Percentiles rank a stretch among this genome's conserved stretches.
Evolutionary conservation across 371 early-diverging fungal genomes (phyloP).

Genomic region (Amoeboaphelidium occidentale): DNA sequence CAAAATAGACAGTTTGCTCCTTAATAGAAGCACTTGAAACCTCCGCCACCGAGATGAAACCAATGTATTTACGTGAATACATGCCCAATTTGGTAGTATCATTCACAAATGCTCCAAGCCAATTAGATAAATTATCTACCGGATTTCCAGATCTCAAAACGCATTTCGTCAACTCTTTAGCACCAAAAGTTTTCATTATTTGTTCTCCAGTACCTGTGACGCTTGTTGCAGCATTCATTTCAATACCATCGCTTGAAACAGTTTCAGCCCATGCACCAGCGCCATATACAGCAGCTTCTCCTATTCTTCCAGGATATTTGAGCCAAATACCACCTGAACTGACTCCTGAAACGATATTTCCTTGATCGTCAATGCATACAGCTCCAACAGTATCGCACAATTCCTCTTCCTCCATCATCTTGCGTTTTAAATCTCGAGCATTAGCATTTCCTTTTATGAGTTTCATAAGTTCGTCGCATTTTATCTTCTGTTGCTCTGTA

Average conservation of each 20-base stretch:
- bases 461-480: not conserved
- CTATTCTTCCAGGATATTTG: not conserved
- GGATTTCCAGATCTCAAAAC: too few relatives aligned
- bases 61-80: too few relatives aligned
- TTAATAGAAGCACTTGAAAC: too few relatives aligned
- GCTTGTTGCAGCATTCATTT: not conserved
- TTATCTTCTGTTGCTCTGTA: too few relatives aligned
- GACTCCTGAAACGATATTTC: not conserved
- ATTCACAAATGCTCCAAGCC: too few relatives aligned
- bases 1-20: too few relatives aligned
- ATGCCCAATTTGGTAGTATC: too few relatives aligned
- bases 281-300: slow-evolving; percentile 1
- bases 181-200: not conserved
- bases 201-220: slow-evolving; percentile 1
- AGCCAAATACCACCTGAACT: not conserved
- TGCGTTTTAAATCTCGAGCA: not conserved
- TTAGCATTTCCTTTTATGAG: not conserved
- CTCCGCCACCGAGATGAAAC: too few relatives aligned
- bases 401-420: not conserved
- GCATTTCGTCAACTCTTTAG: not conserved
- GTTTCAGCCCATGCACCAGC: not conserved
- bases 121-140: too few relatives aligned
- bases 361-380: not conserved
- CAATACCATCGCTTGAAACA: not conserved
- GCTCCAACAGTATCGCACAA: slow-evolving; percentile 1